These are phyloP conservation scores for Acacia melanoxylon DNA, from an alignment of 306 rosid genomes.

Conservation along the genomic window DNA sequence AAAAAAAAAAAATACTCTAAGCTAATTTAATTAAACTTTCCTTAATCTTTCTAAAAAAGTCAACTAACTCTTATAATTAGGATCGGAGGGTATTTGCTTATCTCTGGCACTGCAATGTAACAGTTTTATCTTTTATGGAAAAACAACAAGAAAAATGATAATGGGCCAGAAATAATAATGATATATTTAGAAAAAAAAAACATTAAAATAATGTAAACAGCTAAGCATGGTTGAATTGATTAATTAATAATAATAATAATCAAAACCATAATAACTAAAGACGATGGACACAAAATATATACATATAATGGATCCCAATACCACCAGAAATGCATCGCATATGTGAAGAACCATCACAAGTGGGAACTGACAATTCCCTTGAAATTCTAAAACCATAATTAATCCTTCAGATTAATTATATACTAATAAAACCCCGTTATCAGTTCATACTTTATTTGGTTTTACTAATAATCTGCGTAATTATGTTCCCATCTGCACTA, in stretches of 20 bases:
- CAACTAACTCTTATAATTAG: too few relatives aligned
- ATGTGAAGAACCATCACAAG: neutral
- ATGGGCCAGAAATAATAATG: neutral
- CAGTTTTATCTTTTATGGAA: neutral
- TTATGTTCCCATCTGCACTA: neutral
- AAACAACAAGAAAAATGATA: neutral
- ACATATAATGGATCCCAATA: constrained; percentile 36
- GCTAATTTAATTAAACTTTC: too few relatives aligned
- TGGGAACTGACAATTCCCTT: constrained; percentile 13
- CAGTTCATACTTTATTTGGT: neutral
- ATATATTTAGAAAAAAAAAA: neutral
- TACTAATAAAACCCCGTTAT: neutral
- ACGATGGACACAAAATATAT: neutral
- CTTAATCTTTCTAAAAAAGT: too few relatives aligned
- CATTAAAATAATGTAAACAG: neutral
- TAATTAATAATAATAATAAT: neutral
- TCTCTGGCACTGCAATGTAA: neutral
- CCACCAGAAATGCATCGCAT: constrained; percentile 17
- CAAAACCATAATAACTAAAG: neutral
- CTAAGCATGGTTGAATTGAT: constrained; percentile 6
- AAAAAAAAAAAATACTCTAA: too few relatives aligned
- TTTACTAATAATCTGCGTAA: neutral
- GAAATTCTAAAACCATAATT: constrained; percentile 18
- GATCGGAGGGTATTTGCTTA: too few relatives aligned
- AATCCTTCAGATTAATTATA: neutral